A percentile compares a stretch with the other conserved stretches of the same genome.
Evolutionary conservation across 1,139 yeast species (phyloP).

Genomic region (Sugiyamaella pinicola): DNA sequence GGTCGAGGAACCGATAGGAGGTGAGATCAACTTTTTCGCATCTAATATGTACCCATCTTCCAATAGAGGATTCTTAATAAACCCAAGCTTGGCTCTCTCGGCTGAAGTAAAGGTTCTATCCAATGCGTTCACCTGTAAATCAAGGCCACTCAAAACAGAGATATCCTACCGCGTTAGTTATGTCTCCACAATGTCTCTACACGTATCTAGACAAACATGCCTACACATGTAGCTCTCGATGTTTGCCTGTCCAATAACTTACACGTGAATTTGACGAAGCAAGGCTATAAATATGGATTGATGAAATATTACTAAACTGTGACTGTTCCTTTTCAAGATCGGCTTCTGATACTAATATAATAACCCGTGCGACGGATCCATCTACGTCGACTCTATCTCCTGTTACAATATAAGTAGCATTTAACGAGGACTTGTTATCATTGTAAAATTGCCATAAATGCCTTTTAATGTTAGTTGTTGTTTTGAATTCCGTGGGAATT

Average conservation of each 20-base stretch:
- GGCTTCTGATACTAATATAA: constrained; percentile 23
- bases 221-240: too few relatives aligned
- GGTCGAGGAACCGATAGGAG: not conserved
- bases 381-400: constrained; percentile 19
- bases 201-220: too few relatives aligned
- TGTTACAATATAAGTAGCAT: constrained; percentile 26
- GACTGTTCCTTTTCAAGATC: constrained; percentile 25
- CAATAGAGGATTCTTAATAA: constrained; percentile 18
- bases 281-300: constrained; percentile 32
- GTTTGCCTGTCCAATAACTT: constrained; percentile 7
- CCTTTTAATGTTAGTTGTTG: constrained; percentile 23
- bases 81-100: constrained; percentile 10
- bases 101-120: constrained; percentile 8
- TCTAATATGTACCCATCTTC: not conserved
- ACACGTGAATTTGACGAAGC: constrained; percentile 26
- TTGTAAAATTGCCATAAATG: constrained; percentile 27
- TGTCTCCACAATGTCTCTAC: too few relatives aligned
- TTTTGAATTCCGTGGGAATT: too few relatives aligned
- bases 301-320: constrained; percentile 23
- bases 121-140: constrained; percentile 11
- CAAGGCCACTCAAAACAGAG: constrained; percentile 11
- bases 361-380: not conserved
- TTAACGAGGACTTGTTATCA: constrained; percentile 20
- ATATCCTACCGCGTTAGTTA: constrained; percentile 10
- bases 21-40: not conserved